Percentiles rank a stretch among this genome's conserved stretches.
Evolutionary conservation across 2,329 filamentous ascomycete genomes (phyloP).

Genomic region (Apiospora saccharicola): DNA sequence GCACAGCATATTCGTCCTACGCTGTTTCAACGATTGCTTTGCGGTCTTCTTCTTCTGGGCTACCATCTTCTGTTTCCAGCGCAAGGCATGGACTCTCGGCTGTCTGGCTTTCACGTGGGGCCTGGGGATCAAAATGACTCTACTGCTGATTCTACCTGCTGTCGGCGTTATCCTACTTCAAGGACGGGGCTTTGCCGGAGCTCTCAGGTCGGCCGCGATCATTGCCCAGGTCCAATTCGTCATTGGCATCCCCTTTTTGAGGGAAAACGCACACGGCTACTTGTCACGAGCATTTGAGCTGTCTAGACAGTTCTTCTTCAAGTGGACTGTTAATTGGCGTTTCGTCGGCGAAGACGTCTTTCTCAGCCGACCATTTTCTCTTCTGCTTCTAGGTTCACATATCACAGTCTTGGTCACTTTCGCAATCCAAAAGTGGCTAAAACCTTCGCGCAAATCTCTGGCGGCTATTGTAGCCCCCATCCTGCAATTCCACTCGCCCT

Average conservation of each 20-base stretch:
- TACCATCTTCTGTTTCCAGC: conserved; percentile 81
- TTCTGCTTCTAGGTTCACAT: conserved; percentile 72
- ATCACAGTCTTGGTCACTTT: conserved; percentile 71
- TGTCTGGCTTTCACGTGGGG: conserved; percentile 78
- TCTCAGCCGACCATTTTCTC: conserved; percentile 71
- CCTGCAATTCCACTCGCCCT: conserved; percentile 53
- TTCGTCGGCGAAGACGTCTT: conserved; percentile 89
- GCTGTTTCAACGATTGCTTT: conserved; percentile 96
- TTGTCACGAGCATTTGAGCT: conserved; percentile 87
- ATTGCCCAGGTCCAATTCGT: conserved; percentile 81
- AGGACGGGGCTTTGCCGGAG: conserved; percentile 70
- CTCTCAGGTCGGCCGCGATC: conserved; percentile 72
- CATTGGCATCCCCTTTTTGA: conserved; percentile 72
- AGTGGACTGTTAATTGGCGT: conserved; percentile 99
- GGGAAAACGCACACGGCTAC: conserved; percentile 73
- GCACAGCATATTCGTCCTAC: conserved; percentile 90
- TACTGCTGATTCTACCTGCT: conserved; percentile 83
- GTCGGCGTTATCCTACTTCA: conserved; percentile 80
- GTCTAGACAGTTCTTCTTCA: conserved; percentile 89
- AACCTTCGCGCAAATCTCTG: conserved; percentile 67
- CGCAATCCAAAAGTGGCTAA: conserved; percentile 73
- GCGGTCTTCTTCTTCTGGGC: conserved; percentile 84
- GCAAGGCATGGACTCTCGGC: conserved; percentile 75
- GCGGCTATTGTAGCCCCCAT: conserved; percentile 59
- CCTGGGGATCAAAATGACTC: conserved; percentile 93